phyloP scores from a whole-genome alignment of 2,329 filamentous ascomycete species.

The Colletotrichum kahawae region DNA sequence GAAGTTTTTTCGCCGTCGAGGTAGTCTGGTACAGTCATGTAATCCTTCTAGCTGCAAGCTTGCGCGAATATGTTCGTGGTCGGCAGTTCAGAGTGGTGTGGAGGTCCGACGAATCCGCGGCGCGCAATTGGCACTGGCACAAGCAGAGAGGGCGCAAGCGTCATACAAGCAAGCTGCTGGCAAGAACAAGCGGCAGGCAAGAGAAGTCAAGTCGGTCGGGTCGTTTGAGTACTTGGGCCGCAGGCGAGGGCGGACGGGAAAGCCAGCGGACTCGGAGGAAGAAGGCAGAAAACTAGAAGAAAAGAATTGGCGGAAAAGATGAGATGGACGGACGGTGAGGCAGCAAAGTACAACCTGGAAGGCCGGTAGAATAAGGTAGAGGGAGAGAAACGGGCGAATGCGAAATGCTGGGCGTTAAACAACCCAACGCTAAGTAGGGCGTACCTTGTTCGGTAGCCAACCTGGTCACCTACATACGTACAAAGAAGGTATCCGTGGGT shows the following conservation, averaged over 20 bases:
- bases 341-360: neutral
- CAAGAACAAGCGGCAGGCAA: neutral
- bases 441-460: neutral
- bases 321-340: neutral
- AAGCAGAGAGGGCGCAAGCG: neutral
- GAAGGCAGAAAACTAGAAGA: neutral
- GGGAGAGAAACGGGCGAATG: neutral
- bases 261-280: neutral
- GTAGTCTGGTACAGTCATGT: neutral
- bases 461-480: neutral
- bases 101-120: constrained; percentile 11
- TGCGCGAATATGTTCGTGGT: constrained; percentile 16
- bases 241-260: neutral
- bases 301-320: neutral
- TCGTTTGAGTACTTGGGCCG: neutral
- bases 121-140: neutral
- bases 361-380: neutral
- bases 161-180: constrained; percentile 1
- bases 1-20: neutral
- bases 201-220: neutral
- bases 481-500: neutral
- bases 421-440: neutral
- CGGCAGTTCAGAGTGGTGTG: constrained; percentile 9
- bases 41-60: constrained; percentile 12
- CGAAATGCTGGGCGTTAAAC: constrained; percentile 5